Conservation (phyloP, 805 yeast species). For the Hemisphaericaspora nanyangensis region DNA sequence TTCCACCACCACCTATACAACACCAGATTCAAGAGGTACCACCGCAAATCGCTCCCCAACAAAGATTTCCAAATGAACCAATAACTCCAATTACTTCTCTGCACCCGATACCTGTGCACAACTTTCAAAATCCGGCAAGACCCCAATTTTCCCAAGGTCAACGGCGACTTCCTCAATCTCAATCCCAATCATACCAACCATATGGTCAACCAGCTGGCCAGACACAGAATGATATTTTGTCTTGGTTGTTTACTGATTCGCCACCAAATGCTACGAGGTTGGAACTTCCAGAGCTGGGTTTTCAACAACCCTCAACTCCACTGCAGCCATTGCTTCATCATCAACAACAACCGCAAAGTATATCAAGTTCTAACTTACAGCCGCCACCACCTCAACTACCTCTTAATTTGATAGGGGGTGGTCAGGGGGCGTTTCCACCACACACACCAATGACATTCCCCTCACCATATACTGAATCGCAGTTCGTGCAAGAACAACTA, state of each 20-base stretch:
- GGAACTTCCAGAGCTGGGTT: neutral
- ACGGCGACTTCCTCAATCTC: neutral
- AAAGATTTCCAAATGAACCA: neutral
- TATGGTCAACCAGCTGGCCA: conserved; percentile 16
- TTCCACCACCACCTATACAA: neutral
- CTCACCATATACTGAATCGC: conserved; percentile 13
- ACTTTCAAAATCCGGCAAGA: neutral
- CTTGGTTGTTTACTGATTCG: conserved; percentile 36
- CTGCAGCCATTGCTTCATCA: conserved; percentile 4
- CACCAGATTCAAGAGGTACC: neutral
- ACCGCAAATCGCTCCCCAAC: neutral
- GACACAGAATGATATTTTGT: conserved; percentile 33
- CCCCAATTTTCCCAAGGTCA: neutral
- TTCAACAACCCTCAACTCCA: conserved; percentile 1
- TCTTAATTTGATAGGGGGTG: too few species aligned
- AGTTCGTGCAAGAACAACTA: conserved; percentile 1
- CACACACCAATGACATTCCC: conserved; percentile 1
- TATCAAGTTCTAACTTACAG: neutral
- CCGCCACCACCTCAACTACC: neutral
- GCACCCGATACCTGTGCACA: neutral
- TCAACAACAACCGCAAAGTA: neutral
- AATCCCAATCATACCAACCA: neutral
- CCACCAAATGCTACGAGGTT: neutral
- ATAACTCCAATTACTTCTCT: neutral
- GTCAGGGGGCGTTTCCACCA: neutral